Conservation (phyloP, 495 filamentous ascomycete species). For the Staphylotrichum tortipilum region DNA sequence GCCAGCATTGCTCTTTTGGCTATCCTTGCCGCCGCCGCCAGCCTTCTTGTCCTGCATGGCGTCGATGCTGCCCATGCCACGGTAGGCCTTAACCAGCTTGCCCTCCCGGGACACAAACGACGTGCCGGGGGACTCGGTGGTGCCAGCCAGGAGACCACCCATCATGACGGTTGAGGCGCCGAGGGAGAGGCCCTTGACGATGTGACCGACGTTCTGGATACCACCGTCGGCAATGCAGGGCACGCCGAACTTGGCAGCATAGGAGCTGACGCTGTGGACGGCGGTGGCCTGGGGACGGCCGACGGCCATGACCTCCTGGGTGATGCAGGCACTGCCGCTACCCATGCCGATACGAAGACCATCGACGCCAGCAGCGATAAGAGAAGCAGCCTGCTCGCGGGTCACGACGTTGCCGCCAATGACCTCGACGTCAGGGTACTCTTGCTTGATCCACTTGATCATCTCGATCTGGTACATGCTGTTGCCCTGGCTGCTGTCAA, state of each 20-base stretch:
- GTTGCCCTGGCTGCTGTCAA: constrained; percentile 96
- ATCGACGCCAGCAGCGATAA: constrained; percentile 93
- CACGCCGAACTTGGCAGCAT: constrained; percentile 88
- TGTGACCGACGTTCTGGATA: constrained; percentile 96
- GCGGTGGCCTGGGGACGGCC: constrained; percentile 90
- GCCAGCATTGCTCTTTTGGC: constrained; percentile 86
- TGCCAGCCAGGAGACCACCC: constrained; percentile 94
- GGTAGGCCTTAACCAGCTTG: constrained; percentile 97
- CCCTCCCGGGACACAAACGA: constrained; percentile 93
- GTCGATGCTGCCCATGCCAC: constrained; percentile 97
- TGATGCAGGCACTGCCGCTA: constrained; percentile 95
- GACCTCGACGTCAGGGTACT: constrained; percentile 78
- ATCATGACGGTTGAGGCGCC: constrained; percentile 98
- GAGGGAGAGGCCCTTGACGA: constrained; percentile 93
- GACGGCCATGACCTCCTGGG: constrained; percentile 99
- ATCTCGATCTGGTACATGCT: constrained; percentile 95
- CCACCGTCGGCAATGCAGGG: constrained; percentile 97
- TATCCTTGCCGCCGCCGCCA: constrained; percentile 53
- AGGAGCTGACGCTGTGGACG: constrained; percentile 78
- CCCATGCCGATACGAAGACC: constrained; percentile 99
- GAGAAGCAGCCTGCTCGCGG: constrained; percentile 78
- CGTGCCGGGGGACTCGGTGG: constrained; percentile 92
- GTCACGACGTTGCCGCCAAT: constrained; percentile 98
- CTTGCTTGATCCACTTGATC: constrained; percentile 88
- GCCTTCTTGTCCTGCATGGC: constrained; percentile 99